Evolutionary conservation across 768 basidiomycete species (phyloP).

Genomic region (Mycena metata): DNA sequence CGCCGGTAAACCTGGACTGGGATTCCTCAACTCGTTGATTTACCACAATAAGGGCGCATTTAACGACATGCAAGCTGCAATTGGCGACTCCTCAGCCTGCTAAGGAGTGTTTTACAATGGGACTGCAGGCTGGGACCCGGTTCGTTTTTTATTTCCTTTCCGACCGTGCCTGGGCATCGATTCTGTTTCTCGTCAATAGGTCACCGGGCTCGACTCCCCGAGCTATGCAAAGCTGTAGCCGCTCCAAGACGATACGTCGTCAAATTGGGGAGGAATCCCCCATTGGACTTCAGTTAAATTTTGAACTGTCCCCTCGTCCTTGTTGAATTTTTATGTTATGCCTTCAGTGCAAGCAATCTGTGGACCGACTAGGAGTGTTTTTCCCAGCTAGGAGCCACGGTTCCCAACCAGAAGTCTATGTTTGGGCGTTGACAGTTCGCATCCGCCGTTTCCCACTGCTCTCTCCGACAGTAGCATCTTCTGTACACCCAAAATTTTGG

Average conservation of each 20-base stretch:
- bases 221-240: neutral
- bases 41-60: neutral
- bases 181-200: neutral
- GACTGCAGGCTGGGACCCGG: neutral
- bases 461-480: conserved; percentile 38
- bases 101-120: neutral
- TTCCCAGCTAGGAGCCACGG: conserved; percentile 20
- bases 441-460: conserved; percentile 29
- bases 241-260: too few species aligned
- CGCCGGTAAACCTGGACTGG: neutral
- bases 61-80: neutral
- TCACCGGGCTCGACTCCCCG: neutral
- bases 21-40: neutral
- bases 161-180: neutral
- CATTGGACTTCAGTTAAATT: too few species aligned
- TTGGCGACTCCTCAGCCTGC: neutral
- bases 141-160: neutral
- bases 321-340: too few species aligned
- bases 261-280: too few species aligned
- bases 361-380: too few species aligned
- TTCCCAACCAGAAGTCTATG: conserved; percentile 23
- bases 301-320: too few species aligned
- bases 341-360: too few species aligned
- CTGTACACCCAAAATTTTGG: too few species aligned
- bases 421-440: conserved; percentile 25